These are phyloP conservation scores for Colletotrichum sublineola DNA, from an alignment of 2,329 filamentous ascomycete genomes.

Conservation along the genomic window DNA sequence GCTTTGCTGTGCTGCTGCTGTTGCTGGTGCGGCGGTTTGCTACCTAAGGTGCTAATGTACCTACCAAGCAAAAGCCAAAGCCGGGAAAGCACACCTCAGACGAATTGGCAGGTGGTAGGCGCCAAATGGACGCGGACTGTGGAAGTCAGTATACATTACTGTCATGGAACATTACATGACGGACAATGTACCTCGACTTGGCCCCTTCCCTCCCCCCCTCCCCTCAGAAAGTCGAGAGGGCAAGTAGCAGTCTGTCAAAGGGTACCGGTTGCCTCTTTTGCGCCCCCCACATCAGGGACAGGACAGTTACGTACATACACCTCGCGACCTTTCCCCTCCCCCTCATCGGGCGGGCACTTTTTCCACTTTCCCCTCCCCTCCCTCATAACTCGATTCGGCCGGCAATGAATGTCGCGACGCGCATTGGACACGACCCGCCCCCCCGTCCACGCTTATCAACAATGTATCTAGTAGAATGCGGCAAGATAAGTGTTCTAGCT, in stretches of 20 bases:
- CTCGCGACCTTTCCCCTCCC: constrained; percentile 14
- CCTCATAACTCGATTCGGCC: not conserved
- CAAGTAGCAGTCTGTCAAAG: constrained; percentile 26
- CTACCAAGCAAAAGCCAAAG: constrained; percentile 2
- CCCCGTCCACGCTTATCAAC: not conserved
- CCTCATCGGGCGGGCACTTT: constrained; percentile 29
- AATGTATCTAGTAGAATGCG: not conserved
- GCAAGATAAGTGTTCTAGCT: not conserved
- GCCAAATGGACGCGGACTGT: constrained; percentile 27
- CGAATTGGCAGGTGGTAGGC: constrained; percentile 39
- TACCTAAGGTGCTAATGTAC: no score
- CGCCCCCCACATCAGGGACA: constrained; percentile 12
- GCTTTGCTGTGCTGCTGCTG: constrained; percentile 11
- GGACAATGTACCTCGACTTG: not conserved
- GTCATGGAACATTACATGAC: rapidly evolving
- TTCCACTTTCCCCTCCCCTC: constrained; percentile 33
- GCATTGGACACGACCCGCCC: constrained; percentile 15
- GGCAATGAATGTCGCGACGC: constrained; percentile 6
- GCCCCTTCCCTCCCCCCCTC: constrained; percentile 2
- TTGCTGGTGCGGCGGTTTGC: constrained; percentile 6
- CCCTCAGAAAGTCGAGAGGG: constrained; percentile 3
- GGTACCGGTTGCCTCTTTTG: constrained; percentile 33
- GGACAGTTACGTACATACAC: constrained; percentile 14
- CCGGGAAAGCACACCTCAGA: constrained; percentile 34
- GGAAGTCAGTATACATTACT: not conserved